phyloP scores from a whole-genome alignment of 768 basidiomycete species.

The Obba rivulosa region DNA sequence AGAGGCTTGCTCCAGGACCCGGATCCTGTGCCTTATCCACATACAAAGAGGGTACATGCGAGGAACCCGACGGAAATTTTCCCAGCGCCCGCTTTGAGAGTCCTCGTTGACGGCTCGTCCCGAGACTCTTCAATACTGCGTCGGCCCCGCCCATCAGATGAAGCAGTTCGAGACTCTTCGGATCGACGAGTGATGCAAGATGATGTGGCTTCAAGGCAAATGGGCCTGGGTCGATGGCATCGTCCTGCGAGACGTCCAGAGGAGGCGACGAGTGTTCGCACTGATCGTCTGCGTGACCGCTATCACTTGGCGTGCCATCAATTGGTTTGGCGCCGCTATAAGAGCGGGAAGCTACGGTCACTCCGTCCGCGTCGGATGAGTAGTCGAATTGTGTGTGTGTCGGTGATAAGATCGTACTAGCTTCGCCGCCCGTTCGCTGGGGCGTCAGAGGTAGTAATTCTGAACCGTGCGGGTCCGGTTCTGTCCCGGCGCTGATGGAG shows the following conservation, averaged over 20 bases:
- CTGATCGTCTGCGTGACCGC: constrained; percentile 5
- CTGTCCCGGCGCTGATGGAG: constrained; percentile 34
- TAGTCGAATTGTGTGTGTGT: constrained; percentile 36
- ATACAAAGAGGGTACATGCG: not conserved
- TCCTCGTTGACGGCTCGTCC: constrained; percentile 54
- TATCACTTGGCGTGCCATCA: constrained; percentile 13
- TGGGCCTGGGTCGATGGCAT: constrained; percentile 56
- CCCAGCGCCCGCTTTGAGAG: constrained; percentile 19
- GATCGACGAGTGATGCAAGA: constrained; percentile 86
- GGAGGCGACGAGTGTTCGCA: constrained; percentile 20
- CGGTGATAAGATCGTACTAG: constrained; percentile 31
- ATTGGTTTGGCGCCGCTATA: constrained; percentile 9
- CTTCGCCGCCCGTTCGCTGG: constrained; percentile 30
- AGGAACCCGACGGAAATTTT: not conserved
- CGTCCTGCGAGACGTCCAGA: constrained; percentile 33
- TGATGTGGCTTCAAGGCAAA: constrained; percentile 69
- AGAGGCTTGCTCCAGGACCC: constrained; percentile 11
- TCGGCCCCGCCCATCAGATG: constrained; percentile 64
- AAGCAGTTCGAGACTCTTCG: constrained; percentile 71
- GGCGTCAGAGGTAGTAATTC: constrained; percentile 18
- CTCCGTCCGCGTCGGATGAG: constrained; percentile 24
- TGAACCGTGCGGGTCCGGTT: constrained; percentile 21
- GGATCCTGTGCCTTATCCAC: constrained; percentile 7
- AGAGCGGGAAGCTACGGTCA: constrained; percentile 16
- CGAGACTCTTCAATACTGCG: constrained; percentile 67